A percentile compares a stretch with the other conserved stretches of the same genome.
These are phyloP conservation scores for Ogataea nakhonphanomensis DNA, from an alignment of 805 yeast genomes.

Conservation along the genomic window DNA sequence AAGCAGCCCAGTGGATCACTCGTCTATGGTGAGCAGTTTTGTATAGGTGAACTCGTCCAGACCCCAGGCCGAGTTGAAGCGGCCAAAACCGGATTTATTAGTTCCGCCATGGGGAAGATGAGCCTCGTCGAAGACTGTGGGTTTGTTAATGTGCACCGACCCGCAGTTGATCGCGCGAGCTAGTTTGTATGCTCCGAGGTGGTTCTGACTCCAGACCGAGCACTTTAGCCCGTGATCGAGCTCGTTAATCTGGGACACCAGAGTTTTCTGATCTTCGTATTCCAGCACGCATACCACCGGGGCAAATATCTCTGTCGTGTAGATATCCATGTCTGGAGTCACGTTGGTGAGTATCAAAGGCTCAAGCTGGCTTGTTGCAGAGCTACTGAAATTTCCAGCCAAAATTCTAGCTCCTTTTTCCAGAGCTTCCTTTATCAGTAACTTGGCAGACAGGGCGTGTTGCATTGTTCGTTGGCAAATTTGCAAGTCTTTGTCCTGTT, in stretches of 20 bases:
- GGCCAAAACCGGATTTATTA: conserved; percentile 40
- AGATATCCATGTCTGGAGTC: conserved; percentile 30
- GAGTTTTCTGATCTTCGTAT: conserved; percentile 21
- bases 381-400: conserved; percentile 10
- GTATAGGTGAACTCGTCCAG: conserved; percentile 37
- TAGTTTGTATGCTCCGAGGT: conserved; percentile 31
- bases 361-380: conserved; percentile 2
- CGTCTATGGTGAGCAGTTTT: conserved; percentile 40
- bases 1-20: conserved; percentile 7
- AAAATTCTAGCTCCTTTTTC: conserved; percentile 36
- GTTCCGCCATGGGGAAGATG: conserved; percentile 45
- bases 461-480: conserved; percentile 31
- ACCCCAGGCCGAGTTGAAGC: conserved; percentile 46
- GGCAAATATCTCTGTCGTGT: conserved; percentile 40
- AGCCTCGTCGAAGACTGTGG: conserved; percentile 25
- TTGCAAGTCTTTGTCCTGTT: conserved; percentile 16
- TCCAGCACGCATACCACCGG: conserved; percentile 37
- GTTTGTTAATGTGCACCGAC: conserved; percentile 23
- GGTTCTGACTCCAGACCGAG: conserved; percentile 40
- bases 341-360: conserved; percentile 37
- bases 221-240: conserved; percentile 38
- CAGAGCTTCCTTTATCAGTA: conserved; percentile 37
- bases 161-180: conserved; percentile 39
- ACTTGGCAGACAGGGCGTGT: conserved; percentile 24
- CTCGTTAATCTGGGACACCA: conserved; percentile 28